phyloP scores from a whole-genome alignment of 371 early-diverging fungal species.

The Rhizomucor pusillus region DNA sequence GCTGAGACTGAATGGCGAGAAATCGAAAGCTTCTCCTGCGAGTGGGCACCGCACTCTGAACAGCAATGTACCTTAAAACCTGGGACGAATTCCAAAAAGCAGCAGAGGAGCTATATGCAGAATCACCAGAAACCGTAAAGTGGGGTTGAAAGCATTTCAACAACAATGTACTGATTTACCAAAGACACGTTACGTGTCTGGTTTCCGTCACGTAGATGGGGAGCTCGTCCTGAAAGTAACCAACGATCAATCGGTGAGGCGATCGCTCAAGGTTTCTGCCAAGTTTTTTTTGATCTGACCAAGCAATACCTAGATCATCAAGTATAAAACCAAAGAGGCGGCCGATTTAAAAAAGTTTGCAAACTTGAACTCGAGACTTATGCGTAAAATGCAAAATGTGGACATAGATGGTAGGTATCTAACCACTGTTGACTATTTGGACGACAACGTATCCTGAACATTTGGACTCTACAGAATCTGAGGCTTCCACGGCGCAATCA shows the following conservation, averaged over 20 bases:
- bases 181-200: conserved; percentile 70
- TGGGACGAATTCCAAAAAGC: conserved; percentile 81
- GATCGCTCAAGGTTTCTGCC: neutral
- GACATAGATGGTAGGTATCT: conserved; percentile 17
- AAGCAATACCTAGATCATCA: conserved; percentile 44
- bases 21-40: no score
- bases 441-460: neutral
- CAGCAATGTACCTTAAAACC: conserved; percentile 37
- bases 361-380: conserved; percentile 57
- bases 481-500: conserved; percentile 4
- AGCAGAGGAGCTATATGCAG: conserved; percentile 65
- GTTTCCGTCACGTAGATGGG: conserved; percentile 71
- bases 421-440: neutral
- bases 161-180: conserved; percentile 8
- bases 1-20: no score
- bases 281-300: neutral
- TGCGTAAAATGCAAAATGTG: conserved; percentile 71
- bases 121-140: conserved; percentile 62
- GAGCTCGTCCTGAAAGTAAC: conserved; percentile 74
- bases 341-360: conserved; percentile 76
- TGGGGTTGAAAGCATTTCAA: conserved; percentile 30
- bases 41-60: no score
- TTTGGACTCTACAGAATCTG: neutral
- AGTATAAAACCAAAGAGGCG: conserved; percentile 72
- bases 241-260: conserved; percentile 60